Evolutionary conservation across 441 rosid species (phyloP), one percentile per base, ranked within the genome.

Genomic region (Eruca vesicaria): DNA sequence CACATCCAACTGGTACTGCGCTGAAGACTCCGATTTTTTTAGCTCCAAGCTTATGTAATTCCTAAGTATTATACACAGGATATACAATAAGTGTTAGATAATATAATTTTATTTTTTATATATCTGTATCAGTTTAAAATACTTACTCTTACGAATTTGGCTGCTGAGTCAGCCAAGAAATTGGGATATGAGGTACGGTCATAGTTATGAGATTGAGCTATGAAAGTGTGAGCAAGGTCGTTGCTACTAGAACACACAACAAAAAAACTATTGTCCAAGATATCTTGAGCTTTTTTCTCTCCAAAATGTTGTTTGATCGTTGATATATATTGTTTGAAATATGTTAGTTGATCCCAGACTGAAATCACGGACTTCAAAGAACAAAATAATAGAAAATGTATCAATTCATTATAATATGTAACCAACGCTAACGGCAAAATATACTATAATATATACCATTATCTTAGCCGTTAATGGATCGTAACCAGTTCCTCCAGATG

Each of bases 31-130:
- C 91, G 19, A 89, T 78, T 55, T 77, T 88, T 31, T 88, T 76
- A 32, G 89, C 94, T 70, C 96, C 98, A 18, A 88, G 18, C 21
- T 79, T 85, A 45, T 88, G 79, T 2, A 90, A 83, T 29, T 85
- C 88, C 75, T 76, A 63, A 50, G 19, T 11, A 57, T 43, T 31
- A 6, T 16, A 12, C 10, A 29, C 0, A 52, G 3, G 6, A 18
- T 19, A 19, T 9, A 23, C 12, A 11, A n/a, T 7, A 14, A 62
- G 20, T 62, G 5, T 29, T 68, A 16, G 5, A 36, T 61, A 6
- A 36, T 61, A 6, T 18, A 4, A 32, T 0, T 31, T 1, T 7
- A 28, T 36, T 7, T 7, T 36, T 15, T 53, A 7, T 66, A 18
- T 1, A 0, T 67, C 4, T 32, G 28, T 20, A 21, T 38, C 53